Evolutionary conservation across 371 early-diverging fungal genomes (phyloP), one percentile per base, ranked within the genome.

Genomic region (Lichtheimia ramosa): DNA sequence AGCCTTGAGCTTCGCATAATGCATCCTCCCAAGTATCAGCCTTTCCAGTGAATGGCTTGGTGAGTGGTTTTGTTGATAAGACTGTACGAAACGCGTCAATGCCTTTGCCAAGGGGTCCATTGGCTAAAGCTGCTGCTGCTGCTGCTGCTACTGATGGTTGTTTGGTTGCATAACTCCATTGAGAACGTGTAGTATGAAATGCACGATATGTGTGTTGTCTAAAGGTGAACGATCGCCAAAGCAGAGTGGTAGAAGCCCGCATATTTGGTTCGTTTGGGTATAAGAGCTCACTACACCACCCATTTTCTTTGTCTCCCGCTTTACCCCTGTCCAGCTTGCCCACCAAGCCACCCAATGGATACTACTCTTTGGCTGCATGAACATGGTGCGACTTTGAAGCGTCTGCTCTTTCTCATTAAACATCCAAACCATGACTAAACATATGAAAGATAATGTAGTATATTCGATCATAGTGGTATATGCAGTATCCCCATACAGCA

Each of bases 1-100:
- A 56, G 0, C 71, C 64, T 58, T 82, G 83, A 2, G 81, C 83
- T 58, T 79, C 83, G 27, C 71, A 68, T 23, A 84, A 50, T 13
- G 83, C 84, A 49, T 84, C 75, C n/a, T 71, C 66, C 80, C 81
- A 84, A 13, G 71, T 79, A 2, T 64, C 61, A 0, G 77, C 75
- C 41, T 69, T 28, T n/a, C 74, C 73, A 3, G 77, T 73, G 43
- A 79, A 76, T 1, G 73, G 67, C 27, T 55, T 43, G 0, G 69
- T 65, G 5, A 67, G 64, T 2, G 66, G 61, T 54, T 67, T 62
- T n/a, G 43, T 27, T 20, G 43, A 25, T 7, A 55, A 27, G 0
- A 41, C 42, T 5, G 16, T 42, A 13, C 56, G 56, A n/a, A 55
- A 55, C 24, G 56, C 43, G 56, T 55, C 56, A 8, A 55, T 20